A percentile compares a stretch with the other conserved stretches of the same genome.
Evolutionary conservation across 352 stramenopile genomes (phyloP).

Genomic region (Aphanomyces astaci): DNA sequence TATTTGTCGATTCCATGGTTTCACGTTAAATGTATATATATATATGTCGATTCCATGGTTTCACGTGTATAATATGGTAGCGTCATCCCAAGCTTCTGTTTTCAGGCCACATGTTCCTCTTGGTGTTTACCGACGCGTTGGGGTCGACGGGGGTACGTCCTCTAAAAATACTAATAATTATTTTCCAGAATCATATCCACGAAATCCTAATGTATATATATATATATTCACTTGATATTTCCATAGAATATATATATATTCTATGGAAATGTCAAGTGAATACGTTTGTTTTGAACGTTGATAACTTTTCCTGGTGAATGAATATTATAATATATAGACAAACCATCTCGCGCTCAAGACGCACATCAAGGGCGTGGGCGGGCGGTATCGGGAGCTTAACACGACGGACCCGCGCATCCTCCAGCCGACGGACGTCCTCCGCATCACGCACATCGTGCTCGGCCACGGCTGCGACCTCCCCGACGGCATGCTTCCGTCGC

Average conservation of each 20-base stretch:
- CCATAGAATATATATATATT: too few species aligned
- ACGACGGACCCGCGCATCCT: conserved; percentile 40
- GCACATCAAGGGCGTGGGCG: conserved; percentile 29
- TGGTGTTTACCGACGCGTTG: conserved; percentile 38
- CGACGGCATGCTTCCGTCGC: conserved; percentile 15
- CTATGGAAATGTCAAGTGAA: not conserved
- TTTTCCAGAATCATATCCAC: too few species aligned
- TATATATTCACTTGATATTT: too few species aligned
- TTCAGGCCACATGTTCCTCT: conserved; percentile 42
- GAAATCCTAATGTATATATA: too few species aligned
- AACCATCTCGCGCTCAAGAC: conserved; percentile 28
- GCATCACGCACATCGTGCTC: conserved; percentile 58
- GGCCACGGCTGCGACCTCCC: conserved; percentile 39
- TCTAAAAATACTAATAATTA: too few species aligned
- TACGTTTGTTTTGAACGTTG: too few species aligned
- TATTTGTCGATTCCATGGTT: too few species aligned
- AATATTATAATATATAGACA: too few species aligned
- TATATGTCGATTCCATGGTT: too few species aligned
- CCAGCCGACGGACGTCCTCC: conserved; percentile 44
- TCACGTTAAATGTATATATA: too few species aligned
- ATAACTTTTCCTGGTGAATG: too few species aligned
- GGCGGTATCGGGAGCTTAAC: conserved; percentile 37
- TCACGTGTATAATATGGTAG: too few species aligned
- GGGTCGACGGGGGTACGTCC: not conserved
- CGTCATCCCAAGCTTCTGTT: conserved; percentile 27